Conservation (phyloP, 805 yeast genomes). For the Limtongozyma cylindracea region DNA sequence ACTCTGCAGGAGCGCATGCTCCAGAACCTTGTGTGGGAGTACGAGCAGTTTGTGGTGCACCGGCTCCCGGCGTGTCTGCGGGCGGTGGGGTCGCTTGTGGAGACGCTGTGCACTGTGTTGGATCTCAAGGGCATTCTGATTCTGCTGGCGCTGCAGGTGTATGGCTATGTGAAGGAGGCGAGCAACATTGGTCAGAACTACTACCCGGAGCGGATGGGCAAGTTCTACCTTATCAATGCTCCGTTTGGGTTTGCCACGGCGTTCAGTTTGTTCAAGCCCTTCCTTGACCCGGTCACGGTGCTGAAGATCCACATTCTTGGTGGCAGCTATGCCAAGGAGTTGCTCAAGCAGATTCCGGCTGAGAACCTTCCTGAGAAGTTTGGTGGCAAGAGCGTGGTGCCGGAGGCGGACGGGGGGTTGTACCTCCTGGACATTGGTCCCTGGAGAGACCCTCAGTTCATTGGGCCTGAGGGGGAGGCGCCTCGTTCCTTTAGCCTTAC, state of each 20-base stretch:
- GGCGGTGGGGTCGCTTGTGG: constrained; percentile 49
- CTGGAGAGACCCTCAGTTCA: constrained; percentile 76
- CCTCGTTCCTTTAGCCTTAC: constrained; percentile 29
- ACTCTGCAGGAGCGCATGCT: constrained; percentile 93
- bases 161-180: constrained; percentile 78
- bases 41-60: constrained; percentile 64
- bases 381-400: constrained; percentile 58
- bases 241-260: constrained; percentile 96
- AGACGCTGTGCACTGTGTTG: constrained; percentile 89
- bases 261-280: constrained; percentile 74
- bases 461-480: constrained; percentile 92
- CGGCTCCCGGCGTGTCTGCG: constrained; percentile 92
- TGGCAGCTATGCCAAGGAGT: constrained; percentile 50
- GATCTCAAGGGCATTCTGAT: constrained; percentile 89
- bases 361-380: constrained; percentile 81
- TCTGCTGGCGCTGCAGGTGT: constrained; percentile 61
- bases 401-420: constrained; percentile 38
- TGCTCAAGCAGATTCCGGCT: constrained; percentile 77
- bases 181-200: constrained; percentile 88
- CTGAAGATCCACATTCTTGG: constrained; percentile 82
- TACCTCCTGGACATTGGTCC: constrained; percentile 86
- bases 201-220: constrained; percentile 99
- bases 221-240: constrained; percentile 83
- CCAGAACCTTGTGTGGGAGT: constrained; percentile 91
- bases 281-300: constrained; percentile 93